Conservation (phyloP, 2,329 filamentous ascomycete species). For the Clonostachys chloroleuca region DNA sequence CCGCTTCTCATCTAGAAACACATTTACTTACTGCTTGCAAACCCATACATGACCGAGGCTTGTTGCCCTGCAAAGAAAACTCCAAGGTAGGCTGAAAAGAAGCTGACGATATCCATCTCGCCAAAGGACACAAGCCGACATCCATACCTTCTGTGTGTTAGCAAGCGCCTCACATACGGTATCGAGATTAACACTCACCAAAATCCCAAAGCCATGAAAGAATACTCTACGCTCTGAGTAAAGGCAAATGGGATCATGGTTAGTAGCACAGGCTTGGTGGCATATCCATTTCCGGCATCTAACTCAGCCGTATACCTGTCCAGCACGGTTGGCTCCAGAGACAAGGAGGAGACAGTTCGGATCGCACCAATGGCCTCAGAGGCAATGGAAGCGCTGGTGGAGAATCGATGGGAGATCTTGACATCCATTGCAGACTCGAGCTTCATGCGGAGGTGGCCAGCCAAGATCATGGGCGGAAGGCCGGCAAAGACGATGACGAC, state of each 20-base stretch:
- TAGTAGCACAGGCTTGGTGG: conserved; percentile 69
- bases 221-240: conserved; percentile 79
- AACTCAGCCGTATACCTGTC: conserved; percentile 65
- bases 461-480: conserved; percentile 71
- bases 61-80: conserved; percentile 91
- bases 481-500: conserved; percentile 77
- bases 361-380: conserved; percentile 29
- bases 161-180: too few species aligned
- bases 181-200: conserved; percentile 23
- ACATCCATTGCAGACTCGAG: conserved; percentile 59
- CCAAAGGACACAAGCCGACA: conserved; percentile 66
- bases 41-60: conserved; percentile 48
- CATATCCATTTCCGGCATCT: conserved; percentile 60
- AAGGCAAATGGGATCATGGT: conserved; percentile 78
- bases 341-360: conserved; percentile 46
- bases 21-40: too few species aligned
- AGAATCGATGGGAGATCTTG: conserved; percentile 14
- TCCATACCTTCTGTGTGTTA: conserved; percentile 57
- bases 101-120: conserved; percentile 78
- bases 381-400: conserved; percentile 35
- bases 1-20: too few species aligned
- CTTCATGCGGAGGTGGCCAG: conserved; percentile 86
- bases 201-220: conserved; percentile 82
- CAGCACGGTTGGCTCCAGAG: conserved; percentile 79
- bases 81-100: conserved; percentile 86